Evolutionary conservation across 1,284 basidiomycete species (phyloP), one percentile per base, ranked within the genome.

Genomic region (Ustilago xerochloae): DNA sequence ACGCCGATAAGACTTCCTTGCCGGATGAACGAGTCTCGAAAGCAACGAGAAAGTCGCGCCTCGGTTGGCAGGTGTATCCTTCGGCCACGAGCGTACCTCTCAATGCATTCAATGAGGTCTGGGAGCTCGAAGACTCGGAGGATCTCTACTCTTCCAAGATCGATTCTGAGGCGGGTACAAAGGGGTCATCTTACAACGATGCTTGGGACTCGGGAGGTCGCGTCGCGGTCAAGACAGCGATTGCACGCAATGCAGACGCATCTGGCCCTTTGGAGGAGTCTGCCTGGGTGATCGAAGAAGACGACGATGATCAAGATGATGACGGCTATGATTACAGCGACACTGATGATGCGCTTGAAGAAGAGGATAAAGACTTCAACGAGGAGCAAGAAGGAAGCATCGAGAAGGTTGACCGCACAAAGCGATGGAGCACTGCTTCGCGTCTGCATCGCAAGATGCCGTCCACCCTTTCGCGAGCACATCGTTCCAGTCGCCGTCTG

Each of bases 21-120:
- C 7, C 50, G 20, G n/a, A 29, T n/a, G 4, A 52, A 28, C 13
- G 28, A 5, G 10, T 10, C n/a, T 18, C 41, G 7, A 13, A 24
- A 4, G 16, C 9, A 43, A 7, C 22, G 9, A 22, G 9, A 26
- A 24, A 13, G 13, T 36, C 52, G 4, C 46, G 48, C 6, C 38
- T 72, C 1, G 65, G 69, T 22, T 67, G 66, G 65, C 60, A 64
- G 30, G 46, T 67, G 6, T 64, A 70, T 35, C 68, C 68, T 0
- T 73, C 73, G 2, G 54, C 73, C 4, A 67, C 65, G 4, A 54
- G 54, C 32, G 52, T 79, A n/a, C 57, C 71, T 8, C 36, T 78
- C 22, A 63, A 69, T 15, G 73, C 78, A 1, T 80, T 64, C 66
- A 80, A 77, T 61, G 78, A 80, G 47, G 77, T 76, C 2, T 78